Evolutionary conservation across 768 basidiomycete species (phyloP), one percentile per base, ranked within the genome.

Genomic region (Leucosporidium yakuticum): DNA sequence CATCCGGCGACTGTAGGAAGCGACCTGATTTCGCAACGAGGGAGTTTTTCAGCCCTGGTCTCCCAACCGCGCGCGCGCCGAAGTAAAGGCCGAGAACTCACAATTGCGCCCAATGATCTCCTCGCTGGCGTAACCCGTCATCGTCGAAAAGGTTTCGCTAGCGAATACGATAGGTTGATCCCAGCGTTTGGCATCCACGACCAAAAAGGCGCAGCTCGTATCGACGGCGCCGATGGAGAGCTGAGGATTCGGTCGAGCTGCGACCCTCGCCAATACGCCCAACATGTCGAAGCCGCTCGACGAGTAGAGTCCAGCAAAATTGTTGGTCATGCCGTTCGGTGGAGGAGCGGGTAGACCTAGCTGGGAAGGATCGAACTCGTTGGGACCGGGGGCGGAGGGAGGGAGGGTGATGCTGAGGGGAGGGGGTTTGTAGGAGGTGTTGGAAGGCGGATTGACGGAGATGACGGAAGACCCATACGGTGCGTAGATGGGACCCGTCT

Each of bases 181-280:
- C 31, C 31, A 73, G 15, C 65, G 21, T 12, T 63, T 62, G 1
- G 71, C 71, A 53, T 73, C 71, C 57, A 87, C 88, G 56, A 99
- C 89, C 71, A 90, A 84, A 79, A 98, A 99, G 17, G 88, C 85
- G 77, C 91, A 94, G 8, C 89, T 88, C 65, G 91, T 81, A 78
- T 99, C 95, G 27, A 98, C 91, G 0, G 95, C 92, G 23, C 96
- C 95, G n/a, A 98, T 84, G 15, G 82, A 79, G 39, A 97, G 83
- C 67, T 82, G 85, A 1, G 91, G 90, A 74, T 88, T 84, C 0
- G 86, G 85, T 9, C 94, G 84, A 19, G 82, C 84, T 4, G 84
- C 86, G 14, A 98, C 87, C 17, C 91, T 84, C 11, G 88, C 83
- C 27, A 98, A 83, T 51, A 97, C 83, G 36, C 88, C 85, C 54